Conservation (phyloP, 139 green algal species). For the Asterochloris sp. region DNA sequence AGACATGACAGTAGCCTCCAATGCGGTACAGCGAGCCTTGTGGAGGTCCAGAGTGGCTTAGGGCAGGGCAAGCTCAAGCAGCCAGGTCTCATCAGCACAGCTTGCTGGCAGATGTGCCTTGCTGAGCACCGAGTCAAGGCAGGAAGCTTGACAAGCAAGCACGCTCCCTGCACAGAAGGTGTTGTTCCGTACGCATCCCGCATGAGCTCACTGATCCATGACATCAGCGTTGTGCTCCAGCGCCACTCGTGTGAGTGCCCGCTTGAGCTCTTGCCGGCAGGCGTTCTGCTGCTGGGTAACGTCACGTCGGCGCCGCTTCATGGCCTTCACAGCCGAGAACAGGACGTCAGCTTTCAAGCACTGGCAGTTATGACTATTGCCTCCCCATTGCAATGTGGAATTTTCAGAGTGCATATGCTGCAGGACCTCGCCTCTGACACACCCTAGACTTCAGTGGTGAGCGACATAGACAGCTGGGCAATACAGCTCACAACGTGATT, state of each 20-base stretch:
- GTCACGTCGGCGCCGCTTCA: not conserved
- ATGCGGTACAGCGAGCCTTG: too few relatives aligned
- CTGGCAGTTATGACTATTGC: not conserved
- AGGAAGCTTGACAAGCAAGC: too few relatives aligned
- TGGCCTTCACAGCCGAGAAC: not conserved
- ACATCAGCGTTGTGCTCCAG: not conserved
- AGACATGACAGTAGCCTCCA: too few relatives aligned
- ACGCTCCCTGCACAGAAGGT: too few relatives aligned
- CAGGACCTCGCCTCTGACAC: not conserved
- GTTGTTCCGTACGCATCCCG: too few relatives aligned
- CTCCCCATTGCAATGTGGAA: not conserved
- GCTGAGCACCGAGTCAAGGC: too few relatives aligned
- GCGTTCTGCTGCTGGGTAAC: not conserved
- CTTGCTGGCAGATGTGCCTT: too few relatives aligned
- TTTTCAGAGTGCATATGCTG: not conserved
- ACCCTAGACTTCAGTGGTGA: not conserved
- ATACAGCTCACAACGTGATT: too few relatives aligned
- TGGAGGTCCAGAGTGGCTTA: too few relatives aligned
- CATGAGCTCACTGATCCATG: not conserved
- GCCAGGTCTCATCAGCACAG: too few relatives aligned
- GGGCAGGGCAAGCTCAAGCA: too few relatives aligned
- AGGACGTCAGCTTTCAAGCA: not conserved
- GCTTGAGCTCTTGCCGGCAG: conserved; percentile 6
- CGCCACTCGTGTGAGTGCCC: not conserved
- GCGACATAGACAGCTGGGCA: not conserved